phyloP scores from a whole-genome alignment of 2,329 filamentous ascomycete genomes.

The Ascocoryne sarcoides region DNA sequence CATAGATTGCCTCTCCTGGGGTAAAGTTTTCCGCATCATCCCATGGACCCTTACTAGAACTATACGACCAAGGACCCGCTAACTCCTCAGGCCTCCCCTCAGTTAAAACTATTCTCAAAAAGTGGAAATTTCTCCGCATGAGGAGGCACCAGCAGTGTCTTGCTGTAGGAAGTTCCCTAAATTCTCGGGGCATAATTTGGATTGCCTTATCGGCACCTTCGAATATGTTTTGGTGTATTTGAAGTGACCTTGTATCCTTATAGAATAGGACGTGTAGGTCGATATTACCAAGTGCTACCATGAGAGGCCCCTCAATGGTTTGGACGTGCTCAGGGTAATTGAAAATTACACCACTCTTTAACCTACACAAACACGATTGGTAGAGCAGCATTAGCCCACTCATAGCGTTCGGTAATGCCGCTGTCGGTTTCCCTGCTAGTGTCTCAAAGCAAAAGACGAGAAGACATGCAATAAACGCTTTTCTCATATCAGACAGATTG shows the following conservation, averaged over 20 bases:
- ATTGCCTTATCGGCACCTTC: background rate
- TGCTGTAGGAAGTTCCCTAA: background rate
- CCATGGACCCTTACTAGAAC: background rate
- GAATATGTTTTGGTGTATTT: slow-evolving; percentile 1
- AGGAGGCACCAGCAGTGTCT: slow-evolving; percentile 1
- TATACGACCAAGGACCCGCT: background rate
- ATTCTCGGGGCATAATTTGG: slow-evolving; percentile 1
- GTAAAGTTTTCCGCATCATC: slow-evolving; percentile 7
- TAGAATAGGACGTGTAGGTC: slow-evolving; percentile 12
- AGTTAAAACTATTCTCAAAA: slow-evolving; percentile 1
- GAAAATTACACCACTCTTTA: too few relatives aligned
- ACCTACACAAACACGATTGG: slow-evolving; percentile 1
- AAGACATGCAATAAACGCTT: slow-evolving; percentile 12
- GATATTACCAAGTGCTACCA: slow-evolving; percentile 4
- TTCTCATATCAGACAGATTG: slow-evolving; percentile 5
- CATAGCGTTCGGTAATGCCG: slow-evolving; percentile 8
- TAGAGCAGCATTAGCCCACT: slow-evolving; percentile 11
- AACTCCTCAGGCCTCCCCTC: background rate
- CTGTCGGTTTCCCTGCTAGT: slow-evolving; percentile 7
- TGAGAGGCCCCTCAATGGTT: slow-evolving; percentile 6
- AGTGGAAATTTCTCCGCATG: slow-evolving; percentile 10
- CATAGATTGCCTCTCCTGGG: slow-evolving; percentile 6
- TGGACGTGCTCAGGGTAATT: too few relatives aligned
- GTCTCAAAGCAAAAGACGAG: slow-evolving; percentile 15
- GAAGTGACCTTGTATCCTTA: slow-evolving; percentile 4